phyloP scores from a whole-genome alignment of 2,329 filamentous ascomycete species.

The Hymenoscyphus fructigenus region DNA sequence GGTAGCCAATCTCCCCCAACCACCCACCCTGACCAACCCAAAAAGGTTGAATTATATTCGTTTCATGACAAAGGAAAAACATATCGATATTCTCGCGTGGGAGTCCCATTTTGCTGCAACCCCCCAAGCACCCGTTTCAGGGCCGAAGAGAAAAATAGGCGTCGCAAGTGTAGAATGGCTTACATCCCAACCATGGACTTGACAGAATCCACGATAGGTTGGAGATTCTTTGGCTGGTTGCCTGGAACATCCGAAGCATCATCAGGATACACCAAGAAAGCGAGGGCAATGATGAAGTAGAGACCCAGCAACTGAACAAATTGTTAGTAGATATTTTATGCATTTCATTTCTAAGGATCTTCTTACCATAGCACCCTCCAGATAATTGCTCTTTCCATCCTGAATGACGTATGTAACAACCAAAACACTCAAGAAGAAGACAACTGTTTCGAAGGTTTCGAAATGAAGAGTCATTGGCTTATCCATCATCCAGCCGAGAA shows the following conservation, averaged over 20 bases:
- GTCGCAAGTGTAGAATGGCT: not conserved
- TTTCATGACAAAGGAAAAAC: not conserved
- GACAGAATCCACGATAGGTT: not conserved
- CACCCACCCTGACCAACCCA: not conserved
- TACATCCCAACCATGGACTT: slow-evolving; percentile 8
- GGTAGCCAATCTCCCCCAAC: not conserved
- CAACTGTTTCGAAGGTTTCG: slow-evolving; percentile 76
- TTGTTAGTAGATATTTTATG: slow-evolving; percentile 6
- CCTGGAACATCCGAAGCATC: slow-evolving; percentile 34
- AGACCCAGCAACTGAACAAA: slow-evolving; percentile 51
- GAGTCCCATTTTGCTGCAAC: not conserved
- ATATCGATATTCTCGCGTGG: not conserved
- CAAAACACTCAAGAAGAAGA: slow-evolving; percentile 72
- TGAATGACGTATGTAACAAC: slow-evolving; percentile 76
- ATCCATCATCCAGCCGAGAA: slow-evolving; percentile 73
- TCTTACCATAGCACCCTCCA: slow-evolving; percentile 69
- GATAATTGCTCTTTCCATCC: slow-evolving; percentile 81
- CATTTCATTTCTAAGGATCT: not conserved
- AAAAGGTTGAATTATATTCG: not conserved
- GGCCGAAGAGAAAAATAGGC: not conserved
- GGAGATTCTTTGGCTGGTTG: not conserved
- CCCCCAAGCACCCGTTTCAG: not conserved
- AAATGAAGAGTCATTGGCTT: slow-evolving; percentile 75
- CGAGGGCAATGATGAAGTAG: slow-evolving; percentile 59
- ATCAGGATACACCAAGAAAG: slow-evolving; percentile 61